These are phyloP conservation scores for Hemisphaericaspora lyxosophila DNA, from an alignment of 1,139 yeast genomes.

Conservation along the genomic window DNA sequence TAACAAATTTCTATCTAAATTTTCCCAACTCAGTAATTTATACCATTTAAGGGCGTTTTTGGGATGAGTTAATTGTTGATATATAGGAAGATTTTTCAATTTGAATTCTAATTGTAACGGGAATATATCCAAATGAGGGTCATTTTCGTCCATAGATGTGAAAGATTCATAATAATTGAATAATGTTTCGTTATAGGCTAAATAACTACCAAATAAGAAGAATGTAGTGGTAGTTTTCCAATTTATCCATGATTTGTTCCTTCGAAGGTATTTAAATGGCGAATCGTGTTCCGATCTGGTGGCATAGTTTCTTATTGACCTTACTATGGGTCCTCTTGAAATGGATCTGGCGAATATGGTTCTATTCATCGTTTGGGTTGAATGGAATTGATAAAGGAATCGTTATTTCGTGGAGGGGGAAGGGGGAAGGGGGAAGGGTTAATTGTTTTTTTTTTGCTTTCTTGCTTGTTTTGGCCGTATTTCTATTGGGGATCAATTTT, in stretches of 20 bases:
- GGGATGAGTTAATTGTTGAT: conserved; percentile 44
- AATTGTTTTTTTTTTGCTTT: background rate
- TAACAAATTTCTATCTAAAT: conserved; percentile 46
- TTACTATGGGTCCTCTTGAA: background rate
- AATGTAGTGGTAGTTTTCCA: conserved; percentile 34
- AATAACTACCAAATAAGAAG: conserved; percentile 27
- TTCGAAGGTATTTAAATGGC: conserved; percentile 36
- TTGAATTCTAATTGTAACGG: conserved; percentile 43
- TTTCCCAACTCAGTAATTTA: conserved; percentile 59
- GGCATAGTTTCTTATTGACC: conserved; percentile 18
- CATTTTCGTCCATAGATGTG: conserved; percentile 27
- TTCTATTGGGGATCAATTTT: too few relatives aligned
- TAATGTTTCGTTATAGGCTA: conserved; percentile 37
- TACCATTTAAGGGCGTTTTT: conserved; percentile 42
- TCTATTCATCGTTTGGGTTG: background rate
- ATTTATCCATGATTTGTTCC: conserved; percentile 26
- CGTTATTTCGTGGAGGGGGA: too few relatives aligned
- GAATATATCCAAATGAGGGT: conserved; percentile 16
- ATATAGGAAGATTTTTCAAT: conserved; percentile 53
- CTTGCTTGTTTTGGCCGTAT: too few relatives aligned
- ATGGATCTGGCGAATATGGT: background rate
- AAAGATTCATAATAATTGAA: conserved; percentile 34
- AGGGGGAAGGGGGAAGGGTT: too few relatives aligned
- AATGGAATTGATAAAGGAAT: too few relatives aligned
- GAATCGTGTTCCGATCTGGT: conserved; percentile 36